Evolutionary conservation across 2,329 filamentous ascomycete genomes (phyloP), one percentile per base, ranked within the genome.

Genomic region (Xylaria polymorpha): DNA sequence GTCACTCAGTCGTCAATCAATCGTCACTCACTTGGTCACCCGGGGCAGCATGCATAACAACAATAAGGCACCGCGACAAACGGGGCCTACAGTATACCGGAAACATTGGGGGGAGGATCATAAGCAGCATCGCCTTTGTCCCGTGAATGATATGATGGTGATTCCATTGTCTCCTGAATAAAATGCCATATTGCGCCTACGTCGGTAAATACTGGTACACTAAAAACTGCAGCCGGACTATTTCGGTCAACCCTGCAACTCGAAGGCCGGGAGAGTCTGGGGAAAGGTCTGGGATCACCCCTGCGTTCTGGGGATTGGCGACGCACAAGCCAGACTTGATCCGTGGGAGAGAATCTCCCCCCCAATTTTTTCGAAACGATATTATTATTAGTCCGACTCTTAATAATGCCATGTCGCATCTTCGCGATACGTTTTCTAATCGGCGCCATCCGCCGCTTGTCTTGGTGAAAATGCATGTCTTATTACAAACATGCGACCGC

Each of bases 281-380:
- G 68, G 68, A 70, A 70, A 56, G 44, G 35, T 39, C 61, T 70
- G 57, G 68, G 65, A 65, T 70, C 20, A 65, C 39, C 68, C 68
- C 57, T 68, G 61, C 55, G 51, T 18, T 64, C 50, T 56, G 29
- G 50, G 46, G 18, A 20, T 51, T 37, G n/a, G 22, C 14, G 46
- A 56, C 48, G 59, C 63, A 69, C 64, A 46, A 64, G 37, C 64
- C 56, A 44, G 57, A 55, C 22, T 51, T 60, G 6, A 20, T 51
- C 44, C 35, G 41, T 41, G 43, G 18, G 35, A 44, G 43, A 41
- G n/a, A n/a, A 61, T 22, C 25, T 44, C 4, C 41, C 14, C 44
- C 35, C 25, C 25, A 29, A 29, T 29, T 29, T 29, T 29, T 51
- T 55, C 55, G 56, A 61, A 69, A 63, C 53, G 39, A 48, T 55